Conservation (phyloP, 768 basidiomycete genomes). For the Neoboletus magnificus region DNA sequence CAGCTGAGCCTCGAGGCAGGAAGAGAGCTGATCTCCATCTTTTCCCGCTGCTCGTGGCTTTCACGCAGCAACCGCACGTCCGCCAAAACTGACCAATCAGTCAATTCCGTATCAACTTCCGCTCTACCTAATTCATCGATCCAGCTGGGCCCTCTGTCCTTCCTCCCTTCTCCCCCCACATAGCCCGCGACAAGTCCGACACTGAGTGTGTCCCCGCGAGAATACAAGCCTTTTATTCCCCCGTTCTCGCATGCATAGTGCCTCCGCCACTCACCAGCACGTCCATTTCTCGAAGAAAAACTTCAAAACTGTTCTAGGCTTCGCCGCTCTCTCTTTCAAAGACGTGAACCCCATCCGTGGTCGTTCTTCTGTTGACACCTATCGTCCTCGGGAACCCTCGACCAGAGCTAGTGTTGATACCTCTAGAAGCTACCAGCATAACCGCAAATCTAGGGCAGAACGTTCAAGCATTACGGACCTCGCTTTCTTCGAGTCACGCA, state of each 20-base stretch:
- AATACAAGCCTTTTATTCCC: slow-evolving; percentile 19
- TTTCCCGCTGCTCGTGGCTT: slow-evolving; percentile 33
- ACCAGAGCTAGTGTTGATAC: slow-evolving; percentile 45
- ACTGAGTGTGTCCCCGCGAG: slow-evolving; percentile 26
- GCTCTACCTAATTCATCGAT: slow-evolving; percentile 32
- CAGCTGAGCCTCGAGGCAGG: slow-evolving; percentile 32
- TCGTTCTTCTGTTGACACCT: slow-evolving; percentile 29
- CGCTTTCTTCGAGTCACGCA: slow-evolving; percentile 41
- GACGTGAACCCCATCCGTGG: slow-evolving; percentile 30
- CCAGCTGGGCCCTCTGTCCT: slow-evolving; percentile 23
- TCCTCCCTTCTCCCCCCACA: slow-evolving; percentile 24
- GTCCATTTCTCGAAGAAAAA: slow-evolving; percentile 41
- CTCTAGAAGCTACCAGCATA: slow-evolving; percentile 35
- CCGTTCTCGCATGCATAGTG: slow-evolving; percentile 43
- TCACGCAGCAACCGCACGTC: slow-evolving; percentile 36
- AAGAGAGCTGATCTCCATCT: slow-evolving; percentile 23
- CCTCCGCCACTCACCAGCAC: slow-evolving; percentile 35
- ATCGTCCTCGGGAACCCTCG: slow-evolving; percentile 28
- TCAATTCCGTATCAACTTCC: slow-evolving; percentile 28
- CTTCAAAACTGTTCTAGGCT: slow-evolving; percentile 48
- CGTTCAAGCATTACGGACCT: slow-evolving; percentile 39
- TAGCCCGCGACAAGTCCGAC: slow-evolving; percentile 27
- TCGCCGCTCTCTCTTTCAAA: slow-evolving; percentile 37
- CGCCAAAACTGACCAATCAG: slow-evolving; percentile 28
- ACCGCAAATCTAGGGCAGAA: slow-evolving; percentile 35